A percentile compares a stretch with the other conserved stretches of the same genome.
Evolutionary conservation across 148 eudicot species (phyloP).

Genomic region (Spergularia bocconei): DNA sequence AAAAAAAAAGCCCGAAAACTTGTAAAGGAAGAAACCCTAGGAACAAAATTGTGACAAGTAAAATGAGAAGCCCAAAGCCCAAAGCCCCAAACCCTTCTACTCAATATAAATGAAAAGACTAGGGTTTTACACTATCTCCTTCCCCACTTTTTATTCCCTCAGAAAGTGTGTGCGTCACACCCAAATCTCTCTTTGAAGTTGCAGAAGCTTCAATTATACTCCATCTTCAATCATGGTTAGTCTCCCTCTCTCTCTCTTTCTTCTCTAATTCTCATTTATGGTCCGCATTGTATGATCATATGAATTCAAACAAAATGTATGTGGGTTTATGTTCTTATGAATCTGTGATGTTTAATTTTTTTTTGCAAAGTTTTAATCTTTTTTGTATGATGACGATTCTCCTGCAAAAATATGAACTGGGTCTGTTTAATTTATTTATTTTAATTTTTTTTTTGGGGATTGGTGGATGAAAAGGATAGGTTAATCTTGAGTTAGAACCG

Average conservation of each 20-base stretch:
- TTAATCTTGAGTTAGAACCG: too few species aligned
- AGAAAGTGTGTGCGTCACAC: too few species aligned
- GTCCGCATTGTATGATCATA: neutral
- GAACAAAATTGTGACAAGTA: too few species aligned
- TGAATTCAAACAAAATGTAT: neutral
- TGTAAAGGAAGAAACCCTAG: too few species aligned
- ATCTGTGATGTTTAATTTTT: neutral
- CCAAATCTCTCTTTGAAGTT: too few species aligned
- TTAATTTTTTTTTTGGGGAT: neutral
- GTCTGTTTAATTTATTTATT: neutral
- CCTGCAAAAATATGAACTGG: neutral
- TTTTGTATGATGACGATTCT: neutral
- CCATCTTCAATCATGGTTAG: constrained; percentile 12
- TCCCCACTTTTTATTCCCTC: too few species aligned
- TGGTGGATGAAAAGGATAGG: neutral
- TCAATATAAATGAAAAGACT: too few species aligned
- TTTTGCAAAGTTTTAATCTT: neutral
- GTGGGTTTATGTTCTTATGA: neutral
- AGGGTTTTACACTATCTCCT: too few species aligned
- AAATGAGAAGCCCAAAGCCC: too few species aligned
- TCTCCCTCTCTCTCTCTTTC: neutral
- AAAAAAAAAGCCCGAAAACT: too few species aligned
- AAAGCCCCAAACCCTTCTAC: too few species aligned
- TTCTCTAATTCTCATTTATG: neutral
- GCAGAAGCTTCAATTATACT: neutral